A percentile compares a stretch with the other conserved stretches of the same genome.
phyloP scores from a whole-genome alignment of 345 rosid species.

The Alliaria petiolata region DNA sequence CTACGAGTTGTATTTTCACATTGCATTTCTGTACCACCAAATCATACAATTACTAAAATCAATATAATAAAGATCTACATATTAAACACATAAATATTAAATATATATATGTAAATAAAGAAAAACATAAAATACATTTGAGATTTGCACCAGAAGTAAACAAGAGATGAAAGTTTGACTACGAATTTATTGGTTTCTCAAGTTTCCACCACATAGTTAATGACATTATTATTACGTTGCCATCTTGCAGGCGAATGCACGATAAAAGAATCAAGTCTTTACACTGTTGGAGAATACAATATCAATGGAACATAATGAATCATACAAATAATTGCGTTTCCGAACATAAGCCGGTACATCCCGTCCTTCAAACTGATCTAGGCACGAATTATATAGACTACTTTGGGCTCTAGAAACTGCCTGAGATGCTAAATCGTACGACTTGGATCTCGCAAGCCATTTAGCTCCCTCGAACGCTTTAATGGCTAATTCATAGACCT shows the following conservation, averaged over 20 bases:
- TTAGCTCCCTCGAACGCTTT: not conserved
- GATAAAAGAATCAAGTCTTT: not conserved
- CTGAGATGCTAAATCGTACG: not conserved
- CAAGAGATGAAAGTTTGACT: too few relatives aligned
- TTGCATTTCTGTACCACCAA: not conserved
- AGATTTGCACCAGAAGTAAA: too few relatives aligned
- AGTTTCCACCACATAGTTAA: not conserved
- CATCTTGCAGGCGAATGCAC: too few relatives aligned
- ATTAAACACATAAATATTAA: too few relatives aligned
- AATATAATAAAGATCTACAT: too few relatives aligned
- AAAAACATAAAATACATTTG: too few relatives aligned
- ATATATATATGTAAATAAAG: too few relatives aligned
- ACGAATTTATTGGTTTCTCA: too few relatives aligned
- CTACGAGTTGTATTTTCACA: not conserved
- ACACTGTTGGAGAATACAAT: conserved; percentile 6
- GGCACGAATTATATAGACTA: conserved; percentile 6
- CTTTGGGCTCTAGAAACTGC: not conserved
- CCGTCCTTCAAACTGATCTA: not conserved
- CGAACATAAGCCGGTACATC: conserved; percentile 15
- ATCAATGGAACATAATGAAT: conserved; percentile 14
- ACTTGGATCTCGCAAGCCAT: not conserved
- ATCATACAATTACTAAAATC: too few relatives aligned
- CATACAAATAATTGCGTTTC: not conserved
- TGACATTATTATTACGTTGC: not conserved
- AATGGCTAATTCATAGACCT: conserved; percentile 6